Base-by-base conservation (phyloP, 2,329 filamentous ascomycete species). In the Keithomyces neogunnii region DNA sequence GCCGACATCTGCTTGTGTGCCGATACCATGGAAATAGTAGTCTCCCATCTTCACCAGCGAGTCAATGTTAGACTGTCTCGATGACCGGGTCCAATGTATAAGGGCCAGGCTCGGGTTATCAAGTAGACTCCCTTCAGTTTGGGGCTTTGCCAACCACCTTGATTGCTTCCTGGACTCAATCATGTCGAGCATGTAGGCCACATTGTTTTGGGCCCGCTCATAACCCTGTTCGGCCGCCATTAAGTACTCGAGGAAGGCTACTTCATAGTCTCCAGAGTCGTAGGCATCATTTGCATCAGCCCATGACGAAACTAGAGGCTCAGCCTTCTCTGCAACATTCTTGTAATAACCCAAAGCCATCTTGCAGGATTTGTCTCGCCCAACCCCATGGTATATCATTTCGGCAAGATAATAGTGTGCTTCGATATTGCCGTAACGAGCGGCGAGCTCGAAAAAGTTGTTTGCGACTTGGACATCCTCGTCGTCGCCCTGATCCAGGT, bases 31-130 rank as follows among this genome's bases (percentile, higher is more conserved):
- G 33, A 95, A 83, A 67, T 99, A 97, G 69, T 97, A 97, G 69
- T 99, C 95, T 39, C 93, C 93, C 87, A 97, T 96, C 71, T 99
- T 99, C 57, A 99, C 88, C 56, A 96, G 77, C 0, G 91, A 88
- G 69, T 99, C 93, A 45, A 95, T 86, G 58, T 99, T 99, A 45
- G 85, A 81, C 65, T 99, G 95, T 58, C 89, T 88, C 2, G 93
- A 90, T 8, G 92, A 96, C 36, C 93, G 84, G 0, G 92, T 96
- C 89, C 91, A 99, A 70, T 96, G 93, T 36, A 95, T 85, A 47
- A 99, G 76, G 1, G 90, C 90, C 3, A 96, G 69, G 4, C 68
- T 65, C 1, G 79, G 70, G 58, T 83, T 77, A 49, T 76, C 67
- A 6, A 82, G 67, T 7, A 81, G 66, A 55, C 57, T 63, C 60